A percentile compares a stretch with the other conserved stretches of the same genome.
Evolutionary conservation across 2,329 filamentous ascomycete species (phyloP).

Genomic region (Talaromyces sp.): DNA sequence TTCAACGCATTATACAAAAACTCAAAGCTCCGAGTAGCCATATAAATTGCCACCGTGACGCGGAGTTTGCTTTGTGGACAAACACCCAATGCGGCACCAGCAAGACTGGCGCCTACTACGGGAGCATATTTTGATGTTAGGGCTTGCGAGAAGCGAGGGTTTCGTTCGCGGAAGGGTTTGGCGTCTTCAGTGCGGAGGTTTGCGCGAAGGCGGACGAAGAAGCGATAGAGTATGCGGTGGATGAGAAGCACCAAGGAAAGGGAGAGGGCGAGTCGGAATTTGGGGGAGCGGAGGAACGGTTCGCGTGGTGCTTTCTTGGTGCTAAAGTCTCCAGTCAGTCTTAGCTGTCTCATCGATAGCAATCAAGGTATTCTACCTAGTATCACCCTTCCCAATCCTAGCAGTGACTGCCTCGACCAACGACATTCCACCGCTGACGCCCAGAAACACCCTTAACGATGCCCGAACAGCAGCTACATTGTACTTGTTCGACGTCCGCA

Average conservation of each 20-base stretch:
- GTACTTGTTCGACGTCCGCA: constrained; percentile 58
- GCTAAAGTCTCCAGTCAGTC: neutral
- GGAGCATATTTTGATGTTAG: constrained; percentile 82
- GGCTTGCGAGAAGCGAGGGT: constrained; percentile 68
- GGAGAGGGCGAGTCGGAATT: constrained; percentile 74
- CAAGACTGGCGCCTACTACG: constrained; percentile 82
- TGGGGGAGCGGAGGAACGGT: constrained; percentile 55
- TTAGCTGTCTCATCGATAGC: neutral
- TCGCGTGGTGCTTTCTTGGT: constrained; percentile 36
- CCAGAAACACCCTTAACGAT: constrained; percentile 66
- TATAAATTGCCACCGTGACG: constrained; percentile 75
- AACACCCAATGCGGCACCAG: constrained; percentile 76
- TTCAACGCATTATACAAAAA: constrained; percentile 82
- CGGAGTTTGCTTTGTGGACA: constrained; percentile 69
- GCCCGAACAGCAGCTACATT: constrained; percentile 68
- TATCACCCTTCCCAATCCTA: constrained; percentile 27
- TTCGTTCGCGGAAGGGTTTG: constrained; percentile 73
- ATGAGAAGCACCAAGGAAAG: constrained; percentile 81
- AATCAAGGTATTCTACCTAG: constrained; percentile 18
- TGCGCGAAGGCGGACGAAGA: constrained; percentile 73
- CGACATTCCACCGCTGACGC: constrained; percentile 61
- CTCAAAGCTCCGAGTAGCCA: constrained; percentile 75
- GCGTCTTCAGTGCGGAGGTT: constrained; percentile 79
- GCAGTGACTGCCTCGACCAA: constrained; percentile 52
- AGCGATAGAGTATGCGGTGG: constrained; percentile 84